Evolutionary conservation across 2,329 filamentous ascomycete genomes (phyloP), one percentile per base, ranked within the genome.

Genomic region (Thermothelomyces thermophilus): DNA sequence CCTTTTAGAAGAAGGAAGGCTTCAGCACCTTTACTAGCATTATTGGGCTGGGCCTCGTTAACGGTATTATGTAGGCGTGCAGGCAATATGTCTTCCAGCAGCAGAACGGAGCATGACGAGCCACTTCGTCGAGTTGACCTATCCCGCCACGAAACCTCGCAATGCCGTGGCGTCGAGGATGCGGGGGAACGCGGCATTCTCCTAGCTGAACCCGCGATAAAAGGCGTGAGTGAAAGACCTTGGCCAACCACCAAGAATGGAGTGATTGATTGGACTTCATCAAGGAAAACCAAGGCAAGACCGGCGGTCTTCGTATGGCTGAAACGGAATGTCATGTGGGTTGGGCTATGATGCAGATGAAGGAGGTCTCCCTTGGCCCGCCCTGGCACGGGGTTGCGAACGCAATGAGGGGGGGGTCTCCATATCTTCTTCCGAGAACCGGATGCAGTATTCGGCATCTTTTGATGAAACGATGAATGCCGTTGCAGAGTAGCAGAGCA

Each of bases 81-180:
- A 73, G 75, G 54, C 74, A 78, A 57, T 82, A 80, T 62, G 67
- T 82, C 33, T 71, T 75, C 53, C 68, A 62, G 24, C 24, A 26
- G 24, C 24, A 26, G 24, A 61, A 64, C 41, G 56, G 56, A 52
- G 47, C 36, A 42, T 49, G 39, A 42, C 35, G 47, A 20, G 51
- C 40, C 47, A 13, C 24, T 26, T 24, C 43, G 10, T 8, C 26
- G 47, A 42, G 34, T 43, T 31, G 45, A 33, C 43, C n/a, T 19
- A 16, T 35, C 35, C 19, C 14, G 20, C 8, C 16, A 17, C 3
- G 31, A 11, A 4, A n/a, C n/a, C 28, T 3, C 39, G 37, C 36
- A 39, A 24, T 30, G n/a, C n/a, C n/a, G 43, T 45, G 34, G 41
- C 28, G 34, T 43, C 10, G 24, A 46, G n/a, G 47, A 48, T 52